Conservation (phyloP, 140 eudicot genomes). For the Bidens hawaiensis region DNA sequence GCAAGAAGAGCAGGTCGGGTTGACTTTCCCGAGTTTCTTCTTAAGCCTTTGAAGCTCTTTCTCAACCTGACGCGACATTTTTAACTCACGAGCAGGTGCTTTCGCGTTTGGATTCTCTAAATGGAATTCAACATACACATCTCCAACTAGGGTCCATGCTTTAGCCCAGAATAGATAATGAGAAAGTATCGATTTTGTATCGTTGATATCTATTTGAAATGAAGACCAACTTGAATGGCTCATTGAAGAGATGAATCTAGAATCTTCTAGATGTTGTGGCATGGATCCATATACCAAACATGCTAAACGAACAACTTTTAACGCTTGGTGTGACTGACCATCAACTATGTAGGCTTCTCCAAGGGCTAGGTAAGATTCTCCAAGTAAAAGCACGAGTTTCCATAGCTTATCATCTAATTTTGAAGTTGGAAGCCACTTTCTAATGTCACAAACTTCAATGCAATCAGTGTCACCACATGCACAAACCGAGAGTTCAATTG, state of each 20-base stretch:
- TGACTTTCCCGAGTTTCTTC: constrained; percentile 70
- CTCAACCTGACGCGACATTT: constrained; percentile 72
- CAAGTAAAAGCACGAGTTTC: constrained; percentile 93
- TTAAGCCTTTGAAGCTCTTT: constrained; percentile 84
- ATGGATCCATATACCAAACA: constrained; percentile 90
- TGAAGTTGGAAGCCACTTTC: constrained; percentile 92
- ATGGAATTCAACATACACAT: constrained; percentile 73
- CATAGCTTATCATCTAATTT: constrained; percentile 89
- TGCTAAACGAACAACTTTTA: constrained; percentile 76
- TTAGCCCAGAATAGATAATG: constrained; percentile 86
- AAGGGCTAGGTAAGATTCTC: constrained; percentile 93
- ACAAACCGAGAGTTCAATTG: constrained; percentile 65
- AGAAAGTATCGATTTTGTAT: constrained; percentile 26
- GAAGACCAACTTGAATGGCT: constrained; percentile 35
- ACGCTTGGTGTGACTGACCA: constrained; percentile 67
- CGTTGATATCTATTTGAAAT: constrained; percentile 23
- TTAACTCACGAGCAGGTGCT: constrained; percentile 56
- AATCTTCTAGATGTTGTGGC: constrained; percentile 78
- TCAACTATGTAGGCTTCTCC: constrained; percentile 84
- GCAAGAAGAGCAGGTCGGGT: constrained; percentile 70
- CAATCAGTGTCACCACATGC: constrained; percentile 95
- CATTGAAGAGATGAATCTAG: constrained; percentile 79
- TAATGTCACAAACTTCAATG: constrained; percentile 90
- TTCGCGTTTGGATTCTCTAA: constrained; percentile 42
- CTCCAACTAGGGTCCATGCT: constrained; percentile 95